These are phyloP conservation scores for Monosporozyma yasuniensis DNA, from an alignment of 805 yeast genomes.

Conservation along the genomic window DNA sequence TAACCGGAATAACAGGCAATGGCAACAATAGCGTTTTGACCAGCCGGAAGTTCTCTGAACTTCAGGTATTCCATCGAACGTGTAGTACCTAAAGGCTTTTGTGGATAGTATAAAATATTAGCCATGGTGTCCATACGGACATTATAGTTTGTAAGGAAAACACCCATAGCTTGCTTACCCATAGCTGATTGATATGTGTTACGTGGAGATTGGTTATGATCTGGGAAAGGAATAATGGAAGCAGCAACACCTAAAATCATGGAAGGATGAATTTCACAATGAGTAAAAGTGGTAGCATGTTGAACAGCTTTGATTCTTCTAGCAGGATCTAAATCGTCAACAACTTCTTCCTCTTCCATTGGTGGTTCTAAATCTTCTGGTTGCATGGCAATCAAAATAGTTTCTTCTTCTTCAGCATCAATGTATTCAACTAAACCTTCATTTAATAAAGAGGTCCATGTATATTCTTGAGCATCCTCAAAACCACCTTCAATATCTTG, in stretches of 20 bases:
- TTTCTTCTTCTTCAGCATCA: conserved; percentile 98
- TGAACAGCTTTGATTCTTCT: conserved; percentile 74
- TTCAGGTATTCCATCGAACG: conserved; percentile 96
- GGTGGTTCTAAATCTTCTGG: conserved; percentile 87
- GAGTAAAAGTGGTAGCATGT: conserved; percentile 81
- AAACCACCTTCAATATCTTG: conserved; percentile 44
- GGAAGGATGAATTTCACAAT: conserved; percentile 97
- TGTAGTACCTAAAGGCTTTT: conserved; percentile 95
- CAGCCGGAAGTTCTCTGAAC: conserved; percentile 97
- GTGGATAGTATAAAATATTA: conserved; percentile 92
- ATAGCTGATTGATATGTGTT: conserved; percentile 98
- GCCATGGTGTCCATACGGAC: conserved; percentile 99
- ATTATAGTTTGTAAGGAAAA: conserved; percentile 84
- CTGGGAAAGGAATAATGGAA: conserved; percentile 98
- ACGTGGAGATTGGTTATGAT: conserved; percentile 98
- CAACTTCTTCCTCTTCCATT: conserved; percentile 37
- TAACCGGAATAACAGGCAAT: conserved; percentile 97
- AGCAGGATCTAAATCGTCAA: conserved; percentile 42
- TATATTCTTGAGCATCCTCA: conserved; percentile 50
- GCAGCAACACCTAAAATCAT: conserved; percentile 99
- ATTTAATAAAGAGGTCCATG: conserved; percentile 76
- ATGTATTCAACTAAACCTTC: conserved; percentile 92
- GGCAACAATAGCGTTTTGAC: conserved; percentile 97
- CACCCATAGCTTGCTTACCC: conserved; percentile 99
- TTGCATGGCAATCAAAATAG: conserved; percentile 96